These are phyloP conservation scores for Nitzschia putrida DNA, from an alignment of 108 stramenopile genomes.

Conservation along the genomic window DNA sequence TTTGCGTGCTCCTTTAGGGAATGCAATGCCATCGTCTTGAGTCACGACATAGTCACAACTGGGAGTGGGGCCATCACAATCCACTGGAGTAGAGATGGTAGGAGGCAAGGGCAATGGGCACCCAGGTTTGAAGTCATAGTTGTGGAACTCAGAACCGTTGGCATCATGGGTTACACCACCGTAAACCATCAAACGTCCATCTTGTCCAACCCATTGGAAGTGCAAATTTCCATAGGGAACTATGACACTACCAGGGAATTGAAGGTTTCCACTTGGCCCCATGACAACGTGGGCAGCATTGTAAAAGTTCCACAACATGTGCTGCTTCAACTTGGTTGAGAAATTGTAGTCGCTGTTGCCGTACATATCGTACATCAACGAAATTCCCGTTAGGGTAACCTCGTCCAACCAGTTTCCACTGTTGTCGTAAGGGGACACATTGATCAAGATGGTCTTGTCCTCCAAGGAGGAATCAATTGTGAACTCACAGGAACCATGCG, in stretches of 20 bases:
- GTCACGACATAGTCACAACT: background rate
- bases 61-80: background rate
- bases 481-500: background rate
- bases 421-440: conserved; percentile 21
- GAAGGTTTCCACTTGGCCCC: conserved; percentile 10
- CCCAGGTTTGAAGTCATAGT: conserved; percentile 23
- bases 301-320: conserved; percentile 37
- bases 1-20: background rate
- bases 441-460: conserved; percentile 39
- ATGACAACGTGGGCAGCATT: conserved; percentile 21
- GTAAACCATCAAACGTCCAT: conserved; percentile 20
- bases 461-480: background rate
- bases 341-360: conserved; percentile 15
- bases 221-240: conserved; percentile 19
- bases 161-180: conserved; percentile 18
- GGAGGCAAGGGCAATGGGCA: conserved; percentile 13
- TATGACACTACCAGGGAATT: conserved; percentile 23
- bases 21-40: background rate
- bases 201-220: conserved; percentile 21
- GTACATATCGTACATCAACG: background rate
- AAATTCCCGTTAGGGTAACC: conserved; percentile 1
- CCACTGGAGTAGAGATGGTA: background rate
- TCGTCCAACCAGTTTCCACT: background rate
- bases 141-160: conserved; percentile 32
- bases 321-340: background rate